Evolutionary conservation across 768 basidiomycete species (phyloP).

Genomic region (Coprinopsis strossmayeri): DNA sequence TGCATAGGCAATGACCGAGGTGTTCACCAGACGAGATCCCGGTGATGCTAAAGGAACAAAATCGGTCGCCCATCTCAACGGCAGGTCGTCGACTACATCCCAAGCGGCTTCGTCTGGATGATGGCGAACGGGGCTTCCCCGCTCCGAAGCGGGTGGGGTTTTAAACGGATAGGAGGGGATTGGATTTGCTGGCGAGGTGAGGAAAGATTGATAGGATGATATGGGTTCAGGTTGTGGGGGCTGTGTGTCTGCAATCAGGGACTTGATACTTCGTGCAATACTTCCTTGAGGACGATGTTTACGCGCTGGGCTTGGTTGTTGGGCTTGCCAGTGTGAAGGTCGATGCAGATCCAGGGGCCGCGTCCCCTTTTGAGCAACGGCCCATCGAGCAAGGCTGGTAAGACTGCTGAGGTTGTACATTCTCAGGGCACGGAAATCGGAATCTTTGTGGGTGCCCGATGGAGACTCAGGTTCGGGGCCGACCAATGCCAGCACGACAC

Average conservation of each 20-base stretch:
- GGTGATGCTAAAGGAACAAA: constrained; percentile 70
- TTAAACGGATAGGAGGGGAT: constrained; percentile 12
- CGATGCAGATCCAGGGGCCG: constrained; percentile 55
- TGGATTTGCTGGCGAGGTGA: constrained; percentile 19
- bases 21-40: constrained; percentile 55
- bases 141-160: no score
- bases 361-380: constrained; percentile 57
- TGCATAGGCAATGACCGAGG: constrained; percentile 59
- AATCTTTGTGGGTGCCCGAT: constrained; percentile 35
- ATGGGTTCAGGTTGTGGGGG: constrained; percentile 16
- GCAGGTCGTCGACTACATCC: constrained; percentile 71
- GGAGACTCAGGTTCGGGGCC: constrained; percentile 49
- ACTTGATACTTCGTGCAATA: constrained; percentile 59
- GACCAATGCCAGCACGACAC: constrained; percentile 73
- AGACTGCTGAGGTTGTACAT: constrained; percentile 84
- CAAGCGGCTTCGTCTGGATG: constrained; percentile 47
- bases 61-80: constrained; percentile 83
- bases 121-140: constrained; percentile 18
- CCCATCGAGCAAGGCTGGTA: constrained; percentile 70
- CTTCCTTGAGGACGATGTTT: constrained; percentile 49
- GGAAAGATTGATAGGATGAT: constrained; percentile 27
- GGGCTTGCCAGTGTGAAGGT: constrained; percentile 43
- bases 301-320: constrained; percentile 37
- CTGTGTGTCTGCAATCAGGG: constrained; percentile 40
- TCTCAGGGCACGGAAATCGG: constrained; percentile 46